Evolutionary conservation across 2,329 filamentous ascomycete species (phyloP), one percentile per base, ranked within the genome.

Genomic region (Colletotrichum navitas): DNA sequence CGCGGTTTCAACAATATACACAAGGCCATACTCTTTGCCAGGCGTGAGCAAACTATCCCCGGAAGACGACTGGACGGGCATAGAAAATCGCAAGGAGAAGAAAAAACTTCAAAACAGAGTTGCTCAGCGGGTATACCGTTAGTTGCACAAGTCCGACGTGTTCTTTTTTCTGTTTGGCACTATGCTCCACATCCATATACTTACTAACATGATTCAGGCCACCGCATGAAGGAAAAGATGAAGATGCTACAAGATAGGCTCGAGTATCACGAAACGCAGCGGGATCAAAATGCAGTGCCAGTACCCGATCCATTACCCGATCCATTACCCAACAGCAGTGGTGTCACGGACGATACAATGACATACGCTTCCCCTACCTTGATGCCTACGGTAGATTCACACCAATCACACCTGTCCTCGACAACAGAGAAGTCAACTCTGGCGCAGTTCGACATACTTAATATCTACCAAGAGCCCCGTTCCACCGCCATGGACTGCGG

Each of bases 41-140:
- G 63, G 63, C 8, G 71, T 73, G 3, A 70, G 39, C 12, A 70
- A 75, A 21, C 68, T 76, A 5, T 66, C 68, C 12, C 66, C 73
- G n/a, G 77, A 77, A 56, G 77, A 78, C 55, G 77, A 78, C 73
- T 78, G 77, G 77, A 78, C 77, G 2, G 74, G 74, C 5, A 76
- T 78, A 55, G 75, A 76, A 39, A 76, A 78, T 36, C 77, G 76
- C 62, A 77, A 76, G 63, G 75, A 78, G 69, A 79, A 79, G 75
- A 79, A 79, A 74, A 75, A 77, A 45, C 78, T 79, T 6, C 78
- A 79, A 66, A 79, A 79, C 61, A 68, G 78, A 16, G 77, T 79
- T 11, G 78, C 78, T 1, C 78, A 79, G 59, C 74, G 78, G 54
- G 77, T 78, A 41, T 80, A 80, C 55, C 78, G 79, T 80, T 74